These are phyloP conservation scores for Citrullus amarus DNA, from an alignment of 306 rosid species.

Conservation along the genomic window DNA sequence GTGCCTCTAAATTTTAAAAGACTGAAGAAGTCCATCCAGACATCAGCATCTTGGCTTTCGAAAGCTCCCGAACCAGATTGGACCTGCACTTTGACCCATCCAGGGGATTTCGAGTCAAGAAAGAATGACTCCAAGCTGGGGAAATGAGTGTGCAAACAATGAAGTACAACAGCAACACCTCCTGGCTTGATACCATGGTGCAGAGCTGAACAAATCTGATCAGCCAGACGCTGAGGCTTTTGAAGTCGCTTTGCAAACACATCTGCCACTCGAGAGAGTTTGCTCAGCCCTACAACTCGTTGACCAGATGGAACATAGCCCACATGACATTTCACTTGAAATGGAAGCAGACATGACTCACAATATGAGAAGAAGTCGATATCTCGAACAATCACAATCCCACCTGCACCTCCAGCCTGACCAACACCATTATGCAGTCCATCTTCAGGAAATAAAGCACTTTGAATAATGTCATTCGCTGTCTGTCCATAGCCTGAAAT, in stretches of 20 bases:
- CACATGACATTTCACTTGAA: slow-evolving; percentile 83
- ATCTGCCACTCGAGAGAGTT: slow-evolving; percentile 70
- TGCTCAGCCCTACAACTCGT: slow-evolving; percentile 85
- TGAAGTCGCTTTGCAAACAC: slow-evolving; percentile 51
- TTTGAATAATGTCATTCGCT: slow-evolving; percentile 73
- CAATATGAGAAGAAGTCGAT: slow-evolving; percentile 78
- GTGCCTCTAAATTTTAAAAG: slow-evolving; percentile 67
- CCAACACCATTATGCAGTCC: slow-evolving; percentile 64
- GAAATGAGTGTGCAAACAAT: slow-evolving; percentile 65
- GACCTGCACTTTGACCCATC: slow-evolving; percentile 51
- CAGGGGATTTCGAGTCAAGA: slow-evolving; percentile 45
- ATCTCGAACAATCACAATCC: slow-evolving; percentile 88
- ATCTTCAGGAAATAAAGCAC: slow-evolving; percentile 92
- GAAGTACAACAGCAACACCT: slow-evolving; percentile 68
- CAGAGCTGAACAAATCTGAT: slow-evolving; percentile 42
- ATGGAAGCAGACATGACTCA: slow-evolving; percentile 92
- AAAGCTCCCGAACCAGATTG: slow-evolving; percentile 77
- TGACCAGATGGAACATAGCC: slow-evolving; percentile 83
- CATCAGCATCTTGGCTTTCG: slow-evolving; percentile 37
- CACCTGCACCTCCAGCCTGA: slow-evolving; percentile 92
- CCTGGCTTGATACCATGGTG: slow-evolving; percentile 71
- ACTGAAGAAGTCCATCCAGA: slow-evolving; percentile 59
- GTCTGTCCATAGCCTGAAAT: slow-evolving; percentile 60
- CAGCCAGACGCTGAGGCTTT: slow-evolving; percentile 63
- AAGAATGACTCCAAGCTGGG: slow-evolving; percentile 48